Conservation (phyloP, 306 rosid species). For the Ormosia semicastrata region DNA sequence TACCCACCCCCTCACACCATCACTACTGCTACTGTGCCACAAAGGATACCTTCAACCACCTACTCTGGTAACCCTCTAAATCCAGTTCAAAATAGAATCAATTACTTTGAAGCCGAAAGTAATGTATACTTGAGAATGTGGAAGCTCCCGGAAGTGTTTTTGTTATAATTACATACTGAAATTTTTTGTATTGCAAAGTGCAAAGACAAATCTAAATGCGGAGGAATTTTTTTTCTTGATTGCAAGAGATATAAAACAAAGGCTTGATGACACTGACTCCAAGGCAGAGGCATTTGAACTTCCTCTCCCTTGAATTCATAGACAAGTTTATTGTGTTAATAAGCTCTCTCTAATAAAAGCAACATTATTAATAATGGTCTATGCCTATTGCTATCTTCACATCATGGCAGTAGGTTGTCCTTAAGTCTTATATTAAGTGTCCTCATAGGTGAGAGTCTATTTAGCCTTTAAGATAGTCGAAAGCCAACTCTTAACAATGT, state of each 20-base stretch:
- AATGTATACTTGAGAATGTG: background rate
- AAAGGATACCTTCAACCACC: too few relatives aligned
- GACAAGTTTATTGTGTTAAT: background rate
- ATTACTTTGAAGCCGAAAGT: constrained; percentile 95
- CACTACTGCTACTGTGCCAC: too few relatives aligned
- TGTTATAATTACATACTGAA: constrained; percentile 8
- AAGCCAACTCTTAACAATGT: too few relatives aligned
- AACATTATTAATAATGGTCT: too few relatives aligned
- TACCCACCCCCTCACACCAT: too few relatives aligned
- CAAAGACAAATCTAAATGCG: constrained; percentile 91
- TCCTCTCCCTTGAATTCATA: background rate
- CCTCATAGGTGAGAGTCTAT: too few relatives aligned
- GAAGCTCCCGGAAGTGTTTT: constrained; percentile 1
- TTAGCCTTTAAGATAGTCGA: too few relatives aligned
- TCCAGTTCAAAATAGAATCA: too few relatives aligned
- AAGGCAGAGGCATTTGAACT: constrained; percentile 60
- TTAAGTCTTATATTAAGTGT: too few relatives aligned
- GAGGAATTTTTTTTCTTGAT: constrained; percentile 93
- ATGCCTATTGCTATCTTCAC: too few relatives aligned
- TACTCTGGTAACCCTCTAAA: too few relatives aligned
- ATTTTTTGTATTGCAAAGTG: constrained; percentile 56
- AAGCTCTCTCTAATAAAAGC: background rate
- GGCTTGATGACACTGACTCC: constrained; percentile 75
- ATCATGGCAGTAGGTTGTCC: too few relatives aligned
- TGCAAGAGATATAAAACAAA: constrained; percentile 83